Base-by-base conservation (phyloP, 1,284 basidiomycete species). In the Ustilago vetiveriae region DNA sequence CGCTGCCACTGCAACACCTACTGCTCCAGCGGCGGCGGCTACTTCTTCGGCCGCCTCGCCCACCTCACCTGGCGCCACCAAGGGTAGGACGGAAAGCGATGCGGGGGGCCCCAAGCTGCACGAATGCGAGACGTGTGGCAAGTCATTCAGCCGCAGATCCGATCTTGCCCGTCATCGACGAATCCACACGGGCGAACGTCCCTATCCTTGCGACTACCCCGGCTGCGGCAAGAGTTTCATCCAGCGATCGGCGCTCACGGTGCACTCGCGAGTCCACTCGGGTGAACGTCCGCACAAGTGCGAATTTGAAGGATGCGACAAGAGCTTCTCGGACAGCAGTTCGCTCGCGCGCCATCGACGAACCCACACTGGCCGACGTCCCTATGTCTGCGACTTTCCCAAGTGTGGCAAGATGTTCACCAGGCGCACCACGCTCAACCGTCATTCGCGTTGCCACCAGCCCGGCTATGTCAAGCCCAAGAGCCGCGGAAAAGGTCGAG, bases 241-340 rank as follows among this genome's bases (percentile, higher is more conserved):
- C 22, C 76, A 78, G 50, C 75, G 76, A 36, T 79, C 78, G 0
- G 92, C 92, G 21, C 84, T 94, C 54, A 90, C 90, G 45, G 92
- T 94, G 5, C 92, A 94, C 81, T 86, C 87, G 51, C 88, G 92
- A 33, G 90, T 92, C 9, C 92, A 94, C 78, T 92, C 91, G 6
- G 92, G 92, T 43, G 92, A 94, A 84, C 91, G 91, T 79, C 92
- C 92, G 3, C 91, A 93, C 82, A 87, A 86, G 58, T 94, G 92
- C 83, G 78, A 80, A 57, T 78, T 78, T 35, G 72, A 75, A 11
- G 90, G 88, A 6, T 94, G 92, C 50, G 77, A 78, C 38, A 86
- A 86, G 74, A 82, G 84, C 7, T 87, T 87, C 76, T 84, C 84
- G 46, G 86, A 87, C 72, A 87, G 86, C 8, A 84, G 83, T 59